These are phyloP conservation scores for Sindora glabra DNA, from an alignment of 306 rosid species.

Conservation along the genomic window DNA sequence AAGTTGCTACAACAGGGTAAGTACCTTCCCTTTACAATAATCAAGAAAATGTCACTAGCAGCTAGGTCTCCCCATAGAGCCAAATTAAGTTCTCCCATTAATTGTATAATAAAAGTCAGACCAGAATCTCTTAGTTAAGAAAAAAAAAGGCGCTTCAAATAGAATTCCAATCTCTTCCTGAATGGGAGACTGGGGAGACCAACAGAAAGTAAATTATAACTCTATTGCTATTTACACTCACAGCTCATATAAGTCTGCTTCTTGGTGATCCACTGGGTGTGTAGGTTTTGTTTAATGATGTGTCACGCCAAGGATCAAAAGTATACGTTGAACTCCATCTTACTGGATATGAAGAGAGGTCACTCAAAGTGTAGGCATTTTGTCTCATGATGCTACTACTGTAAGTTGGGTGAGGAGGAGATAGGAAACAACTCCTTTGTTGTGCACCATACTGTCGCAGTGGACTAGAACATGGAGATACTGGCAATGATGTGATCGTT, in stretches of 20 bases:
- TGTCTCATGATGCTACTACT: conserved; percentile 46
- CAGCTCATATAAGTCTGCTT: conserved; percentile 53
- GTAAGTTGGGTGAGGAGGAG: conserved; percentile 79
- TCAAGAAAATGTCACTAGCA: conserved; percentile 36
- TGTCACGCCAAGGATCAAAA: conserved; percentile 55
- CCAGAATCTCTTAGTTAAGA: conserved; percentile 7
- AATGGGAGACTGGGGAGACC: conserved; percentile 25
- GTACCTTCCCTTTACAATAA: conserved; percentile 30
- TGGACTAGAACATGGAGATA: conserved; percentile 93
- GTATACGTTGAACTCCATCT: conserved; percentile 45
- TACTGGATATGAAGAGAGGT: conserved; percentile 33
- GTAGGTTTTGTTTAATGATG: conserved; percentile 38
- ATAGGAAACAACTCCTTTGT: conserved; percentile 47
- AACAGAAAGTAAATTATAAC: conserved; percentile 3
- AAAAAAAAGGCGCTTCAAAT: too few species aligned
- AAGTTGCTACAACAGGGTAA: conserved; percentile 18
- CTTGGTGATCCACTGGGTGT: conserved; percentile 89
- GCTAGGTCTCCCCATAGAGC: conserved; percentile 15
- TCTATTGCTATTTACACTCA: conserved; percentile 40
- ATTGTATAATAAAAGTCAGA: conserved; percentile 19
- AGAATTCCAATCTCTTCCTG: conserved; percentile 9
- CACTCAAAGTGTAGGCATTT: conserved; percentile 40
- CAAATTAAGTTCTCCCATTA: conserved; percentile 18
- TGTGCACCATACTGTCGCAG: conserved; percentile 51
- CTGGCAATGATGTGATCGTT: conserved; percentile 76